Base-by-base conservation (phyloP, 257 asterid species). In the Coffea canephora region DNA sequence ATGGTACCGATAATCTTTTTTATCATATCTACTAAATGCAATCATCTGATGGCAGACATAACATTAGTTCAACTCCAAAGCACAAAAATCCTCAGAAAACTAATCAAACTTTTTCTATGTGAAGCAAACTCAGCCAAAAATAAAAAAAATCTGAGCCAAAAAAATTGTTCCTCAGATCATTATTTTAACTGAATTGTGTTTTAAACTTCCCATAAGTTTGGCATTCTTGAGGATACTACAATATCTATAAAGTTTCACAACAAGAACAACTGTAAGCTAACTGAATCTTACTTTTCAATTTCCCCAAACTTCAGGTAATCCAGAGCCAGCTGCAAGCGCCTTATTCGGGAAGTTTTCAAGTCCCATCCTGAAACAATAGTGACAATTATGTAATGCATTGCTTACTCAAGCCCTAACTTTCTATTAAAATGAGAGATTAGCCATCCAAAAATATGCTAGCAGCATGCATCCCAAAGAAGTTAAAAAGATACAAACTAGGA, bases 291-390 rank as follows among this genome's bases (percentile, higher is more conserved):
- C 99, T 84, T 92, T 88, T 91, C 90, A 74, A 92, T 90, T 83
- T 92, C 94, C 69, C 91, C 97, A 79, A 95, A 91, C 82, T 90
- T 94, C 84, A 93, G 89, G 89, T 91, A 95, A 80, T 87, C 83
- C 90, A 95, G 86, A 66, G 98, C 97, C 91, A 93, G 83, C 90
- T 95, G 97, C 89, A 95, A 85, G 85, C 85, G 91, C 77, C 99
- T 91, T 79, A 92, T 91, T 80, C 96, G 91, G 79, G 94, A 84
- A 80, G 88, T 69, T 70, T 87, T 90, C 93, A 93, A 87, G 80
- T 89, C 90, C 99, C 98, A 93, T 64, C 93, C 99, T 95, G 92
- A 80, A 88, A 85, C 81, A 43, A 57, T 61, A 45, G 49, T 52
- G 27, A 59, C 27, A 80, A 71, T 43, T 54, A 55, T 27, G 41